A percentile compares a stretch with the other conserved stretches of the same genome.
Conservation (phyloP, 257 asterid species). For the Penstemon davidsonii region DNA sequence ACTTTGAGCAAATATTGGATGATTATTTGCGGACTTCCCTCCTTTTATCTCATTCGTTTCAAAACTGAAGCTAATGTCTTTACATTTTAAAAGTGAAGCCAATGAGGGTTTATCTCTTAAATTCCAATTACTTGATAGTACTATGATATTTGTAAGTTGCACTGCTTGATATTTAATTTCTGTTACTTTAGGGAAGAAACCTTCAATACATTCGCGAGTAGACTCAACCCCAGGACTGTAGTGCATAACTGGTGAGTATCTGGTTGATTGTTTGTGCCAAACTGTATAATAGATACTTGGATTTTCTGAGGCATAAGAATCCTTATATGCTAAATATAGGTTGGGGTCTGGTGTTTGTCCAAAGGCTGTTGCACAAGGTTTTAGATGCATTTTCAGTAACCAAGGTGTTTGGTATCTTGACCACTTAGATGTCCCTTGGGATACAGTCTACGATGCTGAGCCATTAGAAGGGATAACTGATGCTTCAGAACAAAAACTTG, state of each 20-base stretch:
- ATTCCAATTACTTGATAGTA: background rate
- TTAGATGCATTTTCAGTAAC: conserved; percentile 84
- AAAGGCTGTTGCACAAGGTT: conserved; percentile 79
- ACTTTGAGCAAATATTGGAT: conserved; percentile 1
- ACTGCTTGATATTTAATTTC: conserved; percentile 21
- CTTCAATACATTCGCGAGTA: conserved; percentile 62
- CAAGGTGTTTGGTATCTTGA: conserved; percentile 93
- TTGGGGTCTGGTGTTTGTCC: conserved; percentile 80
- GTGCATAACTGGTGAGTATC: conserved; percentile 82
- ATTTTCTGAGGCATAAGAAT: conserved; percentile 23
- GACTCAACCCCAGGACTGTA: conserved; percentile 75
- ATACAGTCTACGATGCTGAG: conserved; percentile 64
- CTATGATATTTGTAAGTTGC: conserved; percentile 12
- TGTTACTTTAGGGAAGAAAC: conserved; percentile 80
- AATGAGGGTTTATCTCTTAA: conserved; percentile 16
- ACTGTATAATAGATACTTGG: background rate
- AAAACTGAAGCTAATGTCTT: conserved; percentile 18
- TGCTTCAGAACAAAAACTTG: conserved; percentile 63
- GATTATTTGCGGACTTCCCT: conserved; percentile 5
- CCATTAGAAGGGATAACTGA: conserved; percentile 72
- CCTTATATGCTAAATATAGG: conserved; percentile 44
- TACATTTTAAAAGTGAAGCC: conserved; percentile 7
- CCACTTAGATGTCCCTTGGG: conserved; percentile 91
- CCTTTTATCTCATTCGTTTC: conserved; percentile 12
- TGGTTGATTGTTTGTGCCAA: conserved; percentile 19